These are phyloP conservation scores for Penicillium sp. DNA, from an alignment of 2,329 filamentous ascomycete genomes.

Conservation along the genomic window DNA sequence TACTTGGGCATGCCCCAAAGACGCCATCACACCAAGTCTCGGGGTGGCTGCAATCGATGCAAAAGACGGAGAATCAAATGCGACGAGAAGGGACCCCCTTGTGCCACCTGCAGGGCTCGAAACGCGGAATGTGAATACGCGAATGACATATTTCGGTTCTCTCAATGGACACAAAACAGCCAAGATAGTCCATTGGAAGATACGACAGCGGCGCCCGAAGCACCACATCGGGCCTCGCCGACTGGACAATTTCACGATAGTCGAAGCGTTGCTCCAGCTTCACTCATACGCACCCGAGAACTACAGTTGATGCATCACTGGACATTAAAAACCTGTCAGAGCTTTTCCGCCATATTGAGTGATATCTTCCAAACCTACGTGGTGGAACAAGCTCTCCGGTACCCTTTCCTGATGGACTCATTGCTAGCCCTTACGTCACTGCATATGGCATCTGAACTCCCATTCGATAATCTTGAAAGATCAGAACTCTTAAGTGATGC, in stretches of 20 bases:
- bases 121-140: slow-evolving; percentile 13
- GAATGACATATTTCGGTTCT: neutral
- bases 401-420: slow-evolving; percentile 44
- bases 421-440: slow-evolving; percentile 39
- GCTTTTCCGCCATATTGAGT: slow-evolving; percentile 36
- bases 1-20: neutral
- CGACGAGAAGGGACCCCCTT: slow-evolving; percentile 18
- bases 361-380: slow-evolving; percentile 38
- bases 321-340: slow-evolving; percentile 42
- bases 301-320: slow-evolving; percentile 50
- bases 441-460: slow-evolving; percentile 30
- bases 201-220: neutral
- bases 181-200: neutral
- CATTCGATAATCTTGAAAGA: slow-evolving; percentile 8
- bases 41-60: neutral
- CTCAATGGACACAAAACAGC: neutral
- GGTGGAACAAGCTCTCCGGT: slow-evolving; percentile 38
- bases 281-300: slow-evolving; percentile 36
- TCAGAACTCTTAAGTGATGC: slow-evolving; percentile 32
- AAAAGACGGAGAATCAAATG: slow-evolving; percentile 5
- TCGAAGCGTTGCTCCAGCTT: neutral
- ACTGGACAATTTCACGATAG: neutral
- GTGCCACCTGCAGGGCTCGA: slow-evolving; percentile 14
- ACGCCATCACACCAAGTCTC: neutral
- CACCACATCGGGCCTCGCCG: neutral